Evolutionary conservation across 2,329 filamentous ascomycete genomes (phyloP).

Genomic region (Diaporthe ampelina): DNA sequence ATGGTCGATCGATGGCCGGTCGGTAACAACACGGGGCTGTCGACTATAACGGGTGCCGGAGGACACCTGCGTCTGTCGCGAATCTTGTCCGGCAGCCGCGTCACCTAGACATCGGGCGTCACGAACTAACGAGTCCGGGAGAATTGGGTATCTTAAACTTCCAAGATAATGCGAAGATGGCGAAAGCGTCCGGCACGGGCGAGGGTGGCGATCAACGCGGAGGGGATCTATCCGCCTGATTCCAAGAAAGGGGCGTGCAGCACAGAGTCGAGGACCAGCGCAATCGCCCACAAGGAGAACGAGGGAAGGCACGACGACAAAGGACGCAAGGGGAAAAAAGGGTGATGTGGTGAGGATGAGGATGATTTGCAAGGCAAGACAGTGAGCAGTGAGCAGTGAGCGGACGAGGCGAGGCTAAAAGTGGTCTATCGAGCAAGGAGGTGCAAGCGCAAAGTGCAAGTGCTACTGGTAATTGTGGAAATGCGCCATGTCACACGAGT

Average conservation of each 20-base stretch:
- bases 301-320: conserved; percentile 26
- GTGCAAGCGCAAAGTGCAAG: conserved; percentile 5
- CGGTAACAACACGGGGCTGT: conserved; percentile 31
- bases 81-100: conserved; percentile 27
- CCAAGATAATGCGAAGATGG: conserved; percentile 8
- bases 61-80: conserved; percentile 37
- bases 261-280: conserved; percentile 9
- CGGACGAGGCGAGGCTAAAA: conserved; percentile 26
- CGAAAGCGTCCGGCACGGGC: conserved; percentile 31
- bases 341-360: conserved; percentile 9
- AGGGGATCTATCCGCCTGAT: background rate
- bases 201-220: conserved; percentile 37
- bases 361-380: conserved; percentile 24
- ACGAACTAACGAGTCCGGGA: background rate
- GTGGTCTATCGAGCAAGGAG: conserved; percentile 29
- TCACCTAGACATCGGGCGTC: conserved; percentile 34
- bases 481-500: conserved; percentile 32
- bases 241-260: conserved; percentile 22
- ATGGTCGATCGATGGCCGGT: conserved; percentile 23
- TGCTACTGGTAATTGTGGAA: conserved; percentile 18
- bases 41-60: conserved; percentile 31
- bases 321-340: conserved; percentile 21
- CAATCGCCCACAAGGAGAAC: background rate
- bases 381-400: background rate
- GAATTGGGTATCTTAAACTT: background rate